Base-by-base conservation (phyloP, 371 early-diverging fungal genomes). In the Rhizopus arrhizus region DNA sequence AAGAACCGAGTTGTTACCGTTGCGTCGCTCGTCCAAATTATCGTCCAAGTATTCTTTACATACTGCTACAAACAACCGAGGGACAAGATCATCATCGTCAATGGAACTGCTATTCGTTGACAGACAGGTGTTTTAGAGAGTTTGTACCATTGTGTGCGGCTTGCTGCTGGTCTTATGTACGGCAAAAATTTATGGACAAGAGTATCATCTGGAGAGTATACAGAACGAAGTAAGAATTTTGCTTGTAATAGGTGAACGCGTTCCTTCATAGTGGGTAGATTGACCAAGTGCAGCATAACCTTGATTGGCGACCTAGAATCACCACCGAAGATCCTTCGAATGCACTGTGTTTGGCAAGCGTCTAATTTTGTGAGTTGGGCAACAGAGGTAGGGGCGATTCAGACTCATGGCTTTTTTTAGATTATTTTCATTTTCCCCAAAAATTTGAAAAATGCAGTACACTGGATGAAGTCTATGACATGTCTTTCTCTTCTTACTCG, bases 221-320 rank as follows among this genome's bases (percentile, higher is more conserved):
- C 4, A 12, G 49, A n/a, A 12, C 55, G 53, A n/a, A 42, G 33
- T 10, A 62, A 22, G 6, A 4, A 62, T 29, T 57, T 22, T n/a
- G 63, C 36, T 53, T 62, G 63, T 3, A 62, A 28, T 15, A 52
- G 28, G 4, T 3, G 2, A 9, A 46, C n/a, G 29, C 58, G 35
- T 2, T 15, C 32, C 10, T 36, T 22, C 62, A 56, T 56, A 12
- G 22, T 11, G 8, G 60, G 60, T 6, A 48, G 41, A 13, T 65
- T 65, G 42, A 42, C 42, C 7, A 65, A 2, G 12, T 59, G 59
- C 2, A 47, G 12, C 59, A 65, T 59, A 3, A 55, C 51, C 22
- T 53, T 50, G n/a, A 22, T 43, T 32, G 60, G 41, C 13, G 56
- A 50, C 0, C 15, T 3, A 16, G 33, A 41, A 16, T 13, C 2